Evolutionary conservation across 2,329 filamentous ascomycete species (phyloP).

Genomic region (Nemania sp.): DNA sequence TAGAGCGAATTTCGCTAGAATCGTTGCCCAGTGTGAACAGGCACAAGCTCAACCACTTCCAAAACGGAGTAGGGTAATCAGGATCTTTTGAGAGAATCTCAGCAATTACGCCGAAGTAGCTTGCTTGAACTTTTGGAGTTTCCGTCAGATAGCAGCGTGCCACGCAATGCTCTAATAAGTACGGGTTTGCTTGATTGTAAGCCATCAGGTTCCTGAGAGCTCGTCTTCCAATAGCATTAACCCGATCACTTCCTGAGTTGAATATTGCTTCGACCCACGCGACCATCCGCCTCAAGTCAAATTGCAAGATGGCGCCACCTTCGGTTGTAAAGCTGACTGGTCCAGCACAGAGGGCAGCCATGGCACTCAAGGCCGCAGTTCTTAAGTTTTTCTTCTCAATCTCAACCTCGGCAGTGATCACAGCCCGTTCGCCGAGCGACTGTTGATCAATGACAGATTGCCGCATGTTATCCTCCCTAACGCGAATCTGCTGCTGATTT

Average conservation of each 20-base stretch:
- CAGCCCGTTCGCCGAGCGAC: slow-evolving; percentile 72
- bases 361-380: slow-evolving; percentile 88
- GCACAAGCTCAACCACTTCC: slow-evolving; percentile 85
- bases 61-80: slow-evolving; percentile 84
- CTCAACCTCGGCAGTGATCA: slow-evolving; percentile 86
- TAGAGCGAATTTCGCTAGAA: slow-evolving; percentile 83
- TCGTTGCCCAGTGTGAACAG: slow-evolving; percentile 93
- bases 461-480: slow-evolving; percentile 83
- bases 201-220: slow-evolving; percentile 88
- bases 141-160: slow-evolving; percentile 87
- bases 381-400: slow-evolving; percentile 94
- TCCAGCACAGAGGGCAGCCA: slow-evolving; percentile 88
- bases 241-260: slow-evolving; percentile 85
- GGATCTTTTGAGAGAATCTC: slow-evolving; percentile 81
- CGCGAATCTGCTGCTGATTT: slow-evolving; percentile 80
- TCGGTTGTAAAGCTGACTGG: slow-evolving; percentile 88
- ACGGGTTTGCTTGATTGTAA: slow-evolving; percentile 85
- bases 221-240: slow-evolving; percentile 85
- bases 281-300: slow-evolving; percentile 90
- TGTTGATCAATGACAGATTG: slow-evolving; percentile 83
- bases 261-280: slow-evolving; percentile 97
- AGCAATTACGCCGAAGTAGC: slow-evolving; percentile 91
- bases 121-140: slow-evolving; percentile 80
- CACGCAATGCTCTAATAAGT: slow-evolving; percentile 86
- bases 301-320: slow-evolving; percentile 83